phyloP scores from a whole-genome alignment of 352 stramenopile genomes.

The Pythium brachiatum region DNA sequence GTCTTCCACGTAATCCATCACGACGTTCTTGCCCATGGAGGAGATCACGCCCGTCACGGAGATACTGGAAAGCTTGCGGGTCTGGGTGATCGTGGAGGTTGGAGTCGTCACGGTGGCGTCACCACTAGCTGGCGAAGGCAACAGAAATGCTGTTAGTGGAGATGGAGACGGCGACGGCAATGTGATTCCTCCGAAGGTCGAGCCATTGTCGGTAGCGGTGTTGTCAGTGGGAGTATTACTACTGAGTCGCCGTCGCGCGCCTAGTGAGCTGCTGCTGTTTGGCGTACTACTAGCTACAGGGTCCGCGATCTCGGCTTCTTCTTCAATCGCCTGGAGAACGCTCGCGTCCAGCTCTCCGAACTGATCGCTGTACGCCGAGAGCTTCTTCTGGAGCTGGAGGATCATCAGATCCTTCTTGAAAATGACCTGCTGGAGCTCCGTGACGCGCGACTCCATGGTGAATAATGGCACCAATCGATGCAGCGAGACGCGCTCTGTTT shows the following conservation, averaged over 20 bases:
- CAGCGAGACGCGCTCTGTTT: background rate
- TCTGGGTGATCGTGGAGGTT: background rate
- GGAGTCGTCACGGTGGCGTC: background rate
- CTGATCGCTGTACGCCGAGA: slow-evolving; percentile 54
- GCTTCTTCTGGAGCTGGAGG: slow-evolving; percentile 63
- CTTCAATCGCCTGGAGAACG: slow-evolving; percentile 27
- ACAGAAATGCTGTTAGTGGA: background rate
- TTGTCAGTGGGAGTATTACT: slow-evolving; percentile 11
- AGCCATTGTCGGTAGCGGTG: background rate
- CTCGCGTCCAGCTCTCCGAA: slow-evolving; percentile 48
- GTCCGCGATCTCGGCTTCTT: slow-evolving; percentile 23
- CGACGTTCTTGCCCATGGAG: slow-evolving; percentile 67
- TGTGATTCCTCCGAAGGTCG: background rate
- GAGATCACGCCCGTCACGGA: slow-evolving; percentile 32
- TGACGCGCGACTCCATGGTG: slow-evolving; percentile 48
- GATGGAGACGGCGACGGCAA: background rate
- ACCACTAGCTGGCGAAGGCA: background rate
- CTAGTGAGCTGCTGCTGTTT: background rate
- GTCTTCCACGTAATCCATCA: slow-evolving; percentile 84
- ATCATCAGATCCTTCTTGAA: slow-evolving; percentile 86
- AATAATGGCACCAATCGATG: slow-evolving; percentile 1
- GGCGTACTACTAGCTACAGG: slow-evolving; percentile 8
- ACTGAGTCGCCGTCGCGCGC: slow-evolving; percentile 12
- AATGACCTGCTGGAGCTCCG: slow-evolving; percentile 78
- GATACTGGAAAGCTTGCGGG: slow-evolving; percentile 23